A percentile compares a stretch with the other conserved stretches of the same genome.
These are phyloP conservation scores for Backusella macrospora DNA, from an alignment of 192 early-diverging fungal genomes.

Conservation along the genomic window DNA sequence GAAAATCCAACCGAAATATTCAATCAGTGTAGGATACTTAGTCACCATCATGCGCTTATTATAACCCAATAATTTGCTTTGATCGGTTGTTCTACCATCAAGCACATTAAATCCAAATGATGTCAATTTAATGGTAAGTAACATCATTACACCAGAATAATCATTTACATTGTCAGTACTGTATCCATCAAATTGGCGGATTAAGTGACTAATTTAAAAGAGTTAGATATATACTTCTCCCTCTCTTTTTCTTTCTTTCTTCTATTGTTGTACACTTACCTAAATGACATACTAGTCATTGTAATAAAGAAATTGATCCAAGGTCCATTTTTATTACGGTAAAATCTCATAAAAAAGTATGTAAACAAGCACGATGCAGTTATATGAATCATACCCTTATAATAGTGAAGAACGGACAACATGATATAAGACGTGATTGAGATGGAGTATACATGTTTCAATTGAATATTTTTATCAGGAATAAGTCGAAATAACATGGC, in stretches of 20 bases:
- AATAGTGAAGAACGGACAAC: constrained; percentile 59
- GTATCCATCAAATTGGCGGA: constrained; percentile 48
- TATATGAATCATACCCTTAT: constrained; percentile 61
- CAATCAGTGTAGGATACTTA: constrained; percentile 66
- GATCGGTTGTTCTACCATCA: constrained; percentile 54
- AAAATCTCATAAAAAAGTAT: constrained; percentile 54
- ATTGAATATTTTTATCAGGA: constrained; percentile 43
- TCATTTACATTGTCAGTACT: constrained; percentile 63
- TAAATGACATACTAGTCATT: constrained; percentile 71
- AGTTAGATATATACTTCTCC: not conserved
- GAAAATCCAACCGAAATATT: constrained; percentile 86
- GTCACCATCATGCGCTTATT: constrained; percentile 66
- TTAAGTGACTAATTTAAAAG: not conserved
- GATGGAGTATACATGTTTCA: constrained; percentile 65
- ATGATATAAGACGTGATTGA: constrained; percentile 54
- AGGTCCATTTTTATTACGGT: constrained; percentile 54
- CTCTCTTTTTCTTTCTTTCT: not conserved
- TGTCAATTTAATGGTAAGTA: constrained; percentile 90
- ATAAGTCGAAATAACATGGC: constrained; percentile 59
- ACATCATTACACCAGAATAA: constrained; percentile 92
- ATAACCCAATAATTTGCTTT: constrained; percentile 61
- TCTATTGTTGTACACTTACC: constrained; percentile 35
- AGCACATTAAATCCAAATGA: constrained; percentile 85
- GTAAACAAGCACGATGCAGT: constrained; percentile 50
- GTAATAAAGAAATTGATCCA: constrained; percentile 59